Evolutionary conservation across 2,329 filamentous ascomycete genomes (phyloP), one percentile per base, ranked within the genome.

Genomic region (Xenoacremonium recifei): DNA sequence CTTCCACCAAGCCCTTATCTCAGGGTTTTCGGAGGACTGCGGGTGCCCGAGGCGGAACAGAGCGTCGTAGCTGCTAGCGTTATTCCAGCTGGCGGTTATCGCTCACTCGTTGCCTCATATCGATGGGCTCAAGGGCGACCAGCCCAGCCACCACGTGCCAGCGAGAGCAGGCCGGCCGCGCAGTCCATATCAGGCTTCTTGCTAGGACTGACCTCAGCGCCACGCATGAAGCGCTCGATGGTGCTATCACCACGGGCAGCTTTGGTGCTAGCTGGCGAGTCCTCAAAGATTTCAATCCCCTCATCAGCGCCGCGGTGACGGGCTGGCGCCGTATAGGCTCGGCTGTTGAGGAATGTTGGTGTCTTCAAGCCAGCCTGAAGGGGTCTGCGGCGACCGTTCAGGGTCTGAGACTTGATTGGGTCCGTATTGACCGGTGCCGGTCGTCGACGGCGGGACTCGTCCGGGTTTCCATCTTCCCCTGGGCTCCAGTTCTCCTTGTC

Each of bases 401-500:
- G 44, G 7, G 45, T 19, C 32, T 60, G 62, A n/a, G n/a, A n/a
- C 13, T 27, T 27, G 7, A 13, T 7, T 18, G 53, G 43, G 16
- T 59, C 50, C 9, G 53, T 55, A 4, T 5, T 19, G 12, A 63
- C 60, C 4, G 70, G 69, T 29, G 71, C 53, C 4, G 64, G 66
- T 19, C 66, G 67, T 38, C 63, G 62, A 36, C 50, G 50, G 53
- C 55, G 41, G 36, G 40, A 50, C 38, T 50, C 57, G 17, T 47
- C 65, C 39, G 64, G 55, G 47, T 67, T 70, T 7, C 65, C 71
- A 31, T 73, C 71, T 49, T 73, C 72, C 49, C 71, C 73, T 2
- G 73, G 84, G 58, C 72, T 79, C 78, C 89, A 95, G 60, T 97
- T 97, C 69, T 97, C 92, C 68, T 97, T 97, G 63, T 97, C 92